A percentile compares a stretch with the other conserved stretches of the same genome.
phyloP scores from a whole-genome alignment of 2,329 filamentous ascomycete species.

The Aspergillus pseudoglaucus region DNA sequence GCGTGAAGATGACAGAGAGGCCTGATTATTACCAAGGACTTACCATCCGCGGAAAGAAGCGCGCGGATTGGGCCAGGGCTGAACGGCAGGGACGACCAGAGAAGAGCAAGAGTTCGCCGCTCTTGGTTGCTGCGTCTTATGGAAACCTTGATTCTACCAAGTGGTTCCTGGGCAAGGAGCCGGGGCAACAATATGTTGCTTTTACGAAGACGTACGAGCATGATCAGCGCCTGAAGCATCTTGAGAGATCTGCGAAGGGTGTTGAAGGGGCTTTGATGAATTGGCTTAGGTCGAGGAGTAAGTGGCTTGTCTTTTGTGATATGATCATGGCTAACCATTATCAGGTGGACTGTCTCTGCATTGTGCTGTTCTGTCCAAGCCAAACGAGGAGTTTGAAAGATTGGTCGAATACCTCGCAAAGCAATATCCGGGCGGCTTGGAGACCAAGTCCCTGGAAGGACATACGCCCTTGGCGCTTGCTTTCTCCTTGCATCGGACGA shows the following conservation, averaged over 20 bases:
- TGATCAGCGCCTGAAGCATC: conserved; percentile 56
- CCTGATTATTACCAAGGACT: conserved; percentile 71
- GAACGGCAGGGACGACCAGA: conserved; percentile 35
- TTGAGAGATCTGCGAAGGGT: conserved; percentile 55
- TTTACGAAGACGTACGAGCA: conserved; percentile 58
- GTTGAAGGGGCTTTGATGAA: conserved; percentile 57
- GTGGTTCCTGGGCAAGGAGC: conserved; percentile 69
- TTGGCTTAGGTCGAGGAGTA: conserved; percentile 42
- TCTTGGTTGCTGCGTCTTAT: conserved; percentile 26
- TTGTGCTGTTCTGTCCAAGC: conserved; percentile 51
- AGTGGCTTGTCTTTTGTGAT: conserved; percentile 23
- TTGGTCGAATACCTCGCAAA: conserved; percentile 62
- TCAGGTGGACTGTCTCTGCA: conserved; percentile 54
- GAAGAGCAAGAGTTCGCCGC: conserved; percentile 15
- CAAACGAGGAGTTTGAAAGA: conserved; percentile 39
- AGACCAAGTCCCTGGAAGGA: conserved; percentile 45
- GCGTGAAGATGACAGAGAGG: conserved; percentile 57
- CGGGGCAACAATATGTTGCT: conserved; percentile 60
- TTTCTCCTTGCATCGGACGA: conserved; percentile 40
- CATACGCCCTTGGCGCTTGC: conserved; percentile 64
- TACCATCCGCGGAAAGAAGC: conserved; percentile 68
- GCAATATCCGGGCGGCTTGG: conserved; percentile 54
- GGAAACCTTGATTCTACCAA: conserved; percentile 62
- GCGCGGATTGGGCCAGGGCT: conserved; percentile 65
- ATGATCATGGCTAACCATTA: background rate